Base-by-base conservation (phyloP, 345 rosid species). In the Geranium brycei region DNA sequence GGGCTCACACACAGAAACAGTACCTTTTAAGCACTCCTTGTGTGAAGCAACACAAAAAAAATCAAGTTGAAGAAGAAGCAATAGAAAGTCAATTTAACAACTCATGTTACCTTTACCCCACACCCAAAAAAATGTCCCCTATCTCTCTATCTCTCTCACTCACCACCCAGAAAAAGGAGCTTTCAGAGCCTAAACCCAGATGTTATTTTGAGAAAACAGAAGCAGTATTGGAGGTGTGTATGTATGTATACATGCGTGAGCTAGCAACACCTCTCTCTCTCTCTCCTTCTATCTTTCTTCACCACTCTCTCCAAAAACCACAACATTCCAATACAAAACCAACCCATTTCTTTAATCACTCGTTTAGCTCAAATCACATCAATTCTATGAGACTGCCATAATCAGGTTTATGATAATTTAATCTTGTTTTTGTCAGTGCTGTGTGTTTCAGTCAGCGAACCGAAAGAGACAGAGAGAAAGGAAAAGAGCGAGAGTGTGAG, bases 21-120 rank as follows among this genome's bases (percentile, higher is more conserved):
- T 10, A 72, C 18, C 71, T 69, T 76, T 70, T 47, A 5, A 71
- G 51, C 63, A 68, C 59, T 19, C 68, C 59, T 35, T 35, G 41
- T 32, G 38, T 57, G 23, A 77, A 67, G 74, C 72, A 70, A 67
- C 7, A 47, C 7, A 35, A 10, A 38, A 10, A 38, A 38, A 66
- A 76, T 64, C 74, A 66, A 72, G 60, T 31, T 66, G 66, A 61
- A 63, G 18, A 31, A 47, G 28, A 23, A 23, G 28, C 28, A 23
- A 23, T 23, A 23, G 28, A 23, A 60, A 55, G 63, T 66, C 19
- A 64, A 67, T 67, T 67, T 57, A 69, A 68, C 57, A 64, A 63
- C 14, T 47, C 53, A 47, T 47, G 53, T 47, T 66, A 8, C 59
- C 18, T 57, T 57, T 66, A 58, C 69, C 80, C 71, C 72, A 66